Base-by-base conservation (phyloP, 2,329 filamentous ascomycete species). In the Albifimbria verrucaria region DNA sequence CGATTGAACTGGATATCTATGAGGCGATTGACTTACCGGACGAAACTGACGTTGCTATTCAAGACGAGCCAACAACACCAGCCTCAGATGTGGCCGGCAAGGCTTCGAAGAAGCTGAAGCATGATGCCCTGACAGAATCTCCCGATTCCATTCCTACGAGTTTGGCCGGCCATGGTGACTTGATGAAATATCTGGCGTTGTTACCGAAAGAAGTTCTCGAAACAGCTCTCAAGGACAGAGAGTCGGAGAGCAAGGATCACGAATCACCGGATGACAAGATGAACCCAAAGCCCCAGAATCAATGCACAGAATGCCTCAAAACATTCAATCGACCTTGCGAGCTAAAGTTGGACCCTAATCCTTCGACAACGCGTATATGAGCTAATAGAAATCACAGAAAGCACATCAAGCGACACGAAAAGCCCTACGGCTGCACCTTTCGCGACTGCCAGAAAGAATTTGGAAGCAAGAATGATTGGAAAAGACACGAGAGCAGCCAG, bases 381-480 rank as follows among this genome's bases (percentile, higher is more conserved):
- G 48, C 67, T 65, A 55, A 72, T 18, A n/a, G 17, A 22, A 17
- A 20, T 21, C 17, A 9, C 53, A 93, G 89, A 58, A 97, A 97
- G 68, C 92, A 96, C 66, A 76, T 83, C 68, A 93, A 91, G 65
- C 84, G 92, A 2, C 92, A 97, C 67, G 79, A 82, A 7, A 86
- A 85, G 58, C 92, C 91, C 0, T 96, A 93, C 57, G 86, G 85
- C 12, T 97, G 92, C 68, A 96, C 91, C 0, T 89, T 86, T 57
- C 70, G 76, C 9, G 70, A 73, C 25, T 96, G 92, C 63, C 68
- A 72, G 48, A 92, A 90, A 64, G 76, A 67, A 0, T 96, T 96
- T 60, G 92, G 92, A n/a, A 92, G 89, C 68, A 96, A 96, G 66
- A 92, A 91, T 54, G 92, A 97, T 69, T 97, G 85, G 92, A 96